A percentile compares a stretch with the other conserved stretches of the same genome.
phyloP scores from a whole-genome alignment of 257 asterid genomes.

The Echium plantagineum region DNA sequence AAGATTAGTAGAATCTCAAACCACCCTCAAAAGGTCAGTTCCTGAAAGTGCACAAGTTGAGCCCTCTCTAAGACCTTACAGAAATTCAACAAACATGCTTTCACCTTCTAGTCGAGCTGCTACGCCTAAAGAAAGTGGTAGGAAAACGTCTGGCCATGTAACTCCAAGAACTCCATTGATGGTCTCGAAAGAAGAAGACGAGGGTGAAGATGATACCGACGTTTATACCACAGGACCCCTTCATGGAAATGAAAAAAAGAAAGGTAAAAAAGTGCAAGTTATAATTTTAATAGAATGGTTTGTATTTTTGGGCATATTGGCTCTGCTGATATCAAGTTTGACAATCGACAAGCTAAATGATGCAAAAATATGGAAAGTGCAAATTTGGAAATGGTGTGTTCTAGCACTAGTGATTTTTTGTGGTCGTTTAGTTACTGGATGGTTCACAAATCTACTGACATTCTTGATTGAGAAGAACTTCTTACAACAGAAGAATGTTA shows the following conservation, averaged over 20 bases:
- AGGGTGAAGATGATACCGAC: conserved; percentile 27
- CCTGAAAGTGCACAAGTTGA: conserved; percentile 12
- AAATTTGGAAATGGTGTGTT: conserved; percentile 63
- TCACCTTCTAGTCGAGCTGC: conserved; percentile 17
- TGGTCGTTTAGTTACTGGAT: conserved; percentile 52
- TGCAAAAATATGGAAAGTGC: conserved; percentile 22
- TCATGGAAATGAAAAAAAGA: conserved; percentile 14
- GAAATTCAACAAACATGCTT: conserved; percentile 16
- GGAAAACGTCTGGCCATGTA: conserved; percentile 28
- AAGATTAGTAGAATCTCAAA: conserved; percentile 52
- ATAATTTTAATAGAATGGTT: conserved; percentile 37
- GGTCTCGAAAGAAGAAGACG: conserved; percentile 35
- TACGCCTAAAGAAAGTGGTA: conserved; percentile 10
- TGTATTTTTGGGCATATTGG: conserved; percentile 21
- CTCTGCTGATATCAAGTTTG: conserved; percentile 28
- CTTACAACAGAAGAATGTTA: conserved; percentile 47
- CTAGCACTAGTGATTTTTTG: conserved; percentile 42
- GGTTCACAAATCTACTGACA: conserved; percentile 40
- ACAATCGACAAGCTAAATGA: conserved; percentile 18
- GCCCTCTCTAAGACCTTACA: conserved; percentile 15
- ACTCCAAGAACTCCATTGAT: conserved; percentile 58
- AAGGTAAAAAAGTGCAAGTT: conserved; percentile 30
- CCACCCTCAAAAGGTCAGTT: conserved; percentile 16
- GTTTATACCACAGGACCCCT: conserved; percentile 32
- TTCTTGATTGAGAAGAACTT: conserved; percentile 50